Evolutionary conservation across 208 protist genomes (phyloP).

Genomic region (Leishmania martiniquensis): DNA sequence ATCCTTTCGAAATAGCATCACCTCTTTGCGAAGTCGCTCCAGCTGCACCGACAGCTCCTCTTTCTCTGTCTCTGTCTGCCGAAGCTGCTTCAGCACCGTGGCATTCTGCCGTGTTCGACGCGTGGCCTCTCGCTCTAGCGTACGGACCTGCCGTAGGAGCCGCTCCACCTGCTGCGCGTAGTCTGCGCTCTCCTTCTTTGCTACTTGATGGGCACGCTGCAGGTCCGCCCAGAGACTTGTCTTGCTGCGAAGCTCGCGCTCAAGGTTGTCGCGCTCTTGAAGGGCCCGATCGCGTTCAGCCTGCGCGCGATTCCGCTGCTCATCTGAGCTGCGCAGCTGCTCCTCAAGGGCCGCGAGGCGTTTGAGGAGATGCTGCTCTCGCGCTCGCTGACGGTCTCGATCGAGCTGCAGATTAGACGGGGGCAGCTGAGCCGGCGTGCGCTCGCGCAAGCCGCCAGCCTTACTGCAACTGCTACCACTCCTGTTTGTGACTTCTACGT

Average conservation of each 20-base stretch:
- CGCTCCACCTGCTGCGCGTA: constrained; percentile 49
- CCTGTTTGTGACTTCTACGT: not conserved
- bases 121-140: constrained; percentile 39
- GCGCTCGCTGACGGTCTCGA: constrained; percentile 5
- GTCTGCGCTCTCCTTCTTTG: constrained; percentile 41
- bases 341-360: constrained; percentile 32
- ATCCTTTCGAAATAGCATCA: constrained; percentile 31
- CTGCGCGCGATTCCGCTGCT: not conserved
- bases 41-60: constrained; percentile 11
- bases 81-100: constrained; percentile 21
- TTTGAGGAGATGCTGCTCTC: constrained; percentile 33
- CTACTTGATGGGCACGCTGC: constrained; percentile 26
- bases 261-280: constrained; percentile 15
- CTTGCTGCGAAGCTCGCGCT: constrained; percentile 37
- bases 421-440: constrained; percentile 23
- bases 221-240: constrained; percentile 24
- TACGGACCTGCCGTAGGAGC: constrained; percentile 43
- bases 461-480: not conserved
- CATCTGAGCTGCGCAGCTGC: constrained; percentile 15
- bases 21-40: constrained; percentile 19
- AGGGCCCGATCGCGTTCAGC: constrained; percentile 11
- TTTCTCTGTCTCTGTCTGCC: constrained; percentile 24
- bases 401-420: constrained; percentile 1
- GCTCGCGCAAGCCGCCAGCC: not conserved
- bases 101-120: constrained; percentile 33